Percentiles rank a stretch among this genome's conserved stretches.
Evolutionary conservation across 306 rosid genomes (phyloP).

Genomic region (Rosa rugosa): DNA sequence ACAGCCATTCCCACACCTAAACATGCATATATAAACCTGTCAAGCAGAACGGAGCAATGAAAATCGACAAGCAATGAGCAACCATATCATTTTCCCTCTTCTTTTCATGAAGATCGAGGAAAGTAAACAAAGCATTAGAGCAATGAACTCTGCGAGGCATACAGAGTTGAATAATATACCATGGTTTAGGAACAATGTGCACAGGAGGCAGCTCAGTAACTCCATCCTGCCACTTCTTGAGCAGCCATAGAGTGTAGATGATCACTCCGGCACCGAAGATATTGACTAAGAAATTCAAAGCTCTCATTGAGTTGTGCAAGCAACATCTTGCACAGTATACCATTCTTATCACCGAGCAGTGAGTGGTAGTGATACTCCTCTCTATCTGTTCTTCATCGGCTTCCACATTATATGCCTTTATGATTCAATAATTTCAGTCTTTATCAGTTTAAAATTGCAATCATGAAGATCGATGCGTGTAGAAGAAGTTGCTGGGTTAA

Average conservation of each 20-base stretch:
- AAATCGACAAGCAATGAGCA: background rate
- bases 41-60: constrained; percentile 20
- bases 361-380: background rate
- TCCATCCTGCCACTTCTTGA: constrained; percentile 44
- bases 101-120: background rate
- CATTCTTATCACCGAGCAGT: constrained; percentile 23
- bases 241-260: constrained; percentile 53
- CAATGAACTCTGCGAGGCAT: background rate
- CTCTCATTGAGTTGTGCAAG: constrained; percentile 34
- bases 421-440: background rate
- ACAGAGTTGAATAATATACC: constrained; percentile 15
- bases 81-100: background rate
- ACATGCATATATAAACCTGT: constrained; percentile 55
- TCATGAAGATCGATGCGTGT: background rate
- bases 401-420: background rate
- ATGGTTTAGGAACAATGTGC: constrained; percentile 27
- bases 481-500: background rate
- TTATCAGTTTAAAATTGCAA: background rate
- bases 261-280: constrained; percentile 45
- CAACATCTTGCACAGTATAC: constrained; percentile 26
- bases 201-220: constrained; percentile 23
- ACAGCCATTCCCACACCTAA: constrained; percentile 50
- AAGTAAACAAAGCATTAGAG: background rate
- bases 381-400: background rate
- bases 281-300: constrained; percentile 24